These are phyloP conservation scores for Podochytrium sp. DNA, from an alignment of 192 early-diverging fungal species.

Conservation along the genomic window DNA sequence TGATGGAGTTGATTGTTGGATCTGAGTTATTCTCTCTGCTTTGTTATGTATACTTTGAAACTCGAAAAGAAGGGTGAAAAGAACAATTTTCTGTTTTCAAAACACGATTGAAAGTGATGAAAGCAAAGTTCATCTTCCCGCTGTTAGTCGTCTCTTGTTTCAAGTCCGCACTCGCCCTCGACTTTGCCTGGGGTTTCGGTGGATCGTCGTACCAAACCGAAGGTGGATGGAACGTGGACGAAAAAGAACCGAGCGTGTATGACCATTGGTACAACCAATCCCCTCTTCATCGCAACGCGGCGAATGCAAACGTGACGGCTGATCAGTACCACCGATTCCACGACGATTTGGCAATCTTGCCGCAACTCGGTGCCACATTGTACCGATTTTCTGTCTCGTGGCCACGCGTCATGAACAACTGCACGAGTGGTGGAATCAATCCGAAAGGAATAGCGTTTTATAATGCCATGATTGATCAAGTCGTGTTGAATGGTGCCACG, in stretches of 20 bases:
- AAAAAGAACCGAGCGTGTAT: conserved; percentile 48
- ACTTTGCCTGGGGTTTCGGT: conserved; percentile 13
- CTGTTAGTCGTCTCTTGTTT: too few relatives aligned
- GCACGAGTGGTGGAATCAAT: conserved; percentile 27
- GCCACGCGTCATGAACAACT: conserved; percentile 37
- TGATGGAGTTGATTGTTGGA: too few relatives aligned
- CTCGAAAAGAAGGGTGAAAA: too few relatives aligned
- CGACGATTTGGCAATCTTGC: conserved; percentile 31
- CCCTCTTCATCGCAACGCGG: neutral
- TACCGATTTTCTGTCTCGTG: conserved; percentile 47
- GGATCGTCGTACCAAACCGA: conserved; percentile 35
- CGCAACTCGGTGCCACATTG: conserved; percentile 27
- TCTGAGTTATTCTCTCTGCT: too few relatives aligned
- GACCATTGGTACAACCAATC: conserved; percentile 27
- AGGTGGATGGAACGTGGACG: conserved; percentile 49
- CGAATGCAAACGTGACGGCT: neutral
- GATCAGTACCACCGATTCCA: conserved; percentile 37
- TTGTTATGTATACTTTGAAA: too few relatives aligned
- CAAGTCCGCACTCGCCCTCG: too few relatives aligned
- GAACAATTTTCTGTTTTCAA: too few relatives aligned
- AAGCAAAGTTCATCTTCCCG: too few relatives aligned
- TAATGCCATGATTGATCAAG: conserved; percentile 35
- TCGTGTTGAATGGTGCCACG: conserved; percentile 34
- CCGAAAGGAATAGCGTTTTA: conserved; percentile 35
- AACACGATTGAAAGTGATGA: too few relatives aligned